Evolutionary conservation across 805 yeast genomes (phyloP), one percentile per base, ranked within the genome.

Genomic region (Saccharomycopsis fermentans): DNA sequence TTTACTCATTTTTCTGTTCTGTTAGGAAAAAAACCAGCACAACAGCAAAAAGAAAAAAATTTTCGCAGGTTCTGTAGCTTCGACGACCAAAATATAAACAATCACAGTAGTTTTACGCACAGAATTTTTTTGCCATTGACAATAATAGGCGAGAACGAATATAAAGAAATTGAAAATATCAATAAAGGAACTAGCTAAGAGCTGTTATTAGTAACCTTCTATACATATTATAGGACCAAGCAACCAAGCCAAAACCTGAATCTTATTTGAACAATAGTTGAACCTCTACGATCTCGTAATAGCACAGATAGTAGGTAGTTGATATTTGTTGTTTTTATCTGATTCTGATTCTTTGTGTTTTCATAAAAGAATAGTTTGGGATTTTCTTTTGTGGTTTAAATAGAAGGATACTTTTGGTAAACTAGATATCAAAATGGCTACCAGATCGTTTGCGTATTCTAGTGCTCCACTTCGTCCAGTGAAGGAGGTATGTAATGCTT

Each of bases 401-500:
- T 17, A 17, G 9, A 9, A 37, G 43, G 43, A 37, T 37, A 37
- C 16, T 37, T 37, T 37, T 37, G 43, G 43, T 37, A n/a, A 37
- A n/a, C 21, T 43, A 19, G 16, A 16, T 43, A 43, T 43, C 50
- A 55, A 56, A 19, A 61, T 61, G 63, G 58, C 58, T 40, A 59
- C 61, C n/a, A 59, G 63, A 59, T 43, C 63, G 21, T 86, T 92
- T 72, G 96, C 97, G 69, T 91, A 88, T 79, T 94, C 98, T 60
- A 90, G 97, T 77, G 99, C 99, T 62, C 99, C 99, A 58, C 82
- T 94, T 73, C 90, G 98, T 73, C 85, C 97, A 56, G 91, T 94
- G 63, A 92, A 91, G 75, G 99, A 94, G 80, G 97, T 84, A 75
- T 63, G 84, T 75, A 57, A 5, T 27, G 32, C 8, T 27, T 27